Percentiles rank a stretch among this genome's conserved stretches.
These are phyloP conservation scores for Candolleomyces eurysporus DNA, from an alignment of 768 basidiomycete genomes.

Conservation along the genomic window DNA sequence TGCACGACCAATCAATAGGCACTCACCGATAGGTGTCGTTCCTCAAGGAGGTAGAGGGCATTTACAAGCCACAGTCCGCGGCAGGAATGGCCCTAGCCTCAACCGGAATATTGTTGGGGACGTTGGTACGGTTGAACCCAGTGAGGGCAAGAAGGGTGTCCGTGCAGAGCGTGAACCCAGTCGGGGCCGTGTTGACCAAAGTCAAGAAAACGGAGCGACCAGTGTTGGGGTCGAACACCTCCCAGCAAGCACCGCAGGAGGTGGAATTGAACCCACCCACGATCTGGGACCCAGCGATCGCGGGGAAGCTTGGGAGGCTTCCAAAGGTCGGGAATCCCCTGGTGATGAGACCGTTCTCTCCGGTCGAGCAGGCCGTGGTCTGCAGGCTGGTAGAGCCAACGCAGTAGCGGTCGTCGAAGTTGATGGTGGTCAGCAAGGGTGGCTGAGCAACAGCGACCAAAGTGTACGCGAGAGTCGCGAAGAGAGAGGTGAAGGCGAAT, in stretches of 20 bases:
- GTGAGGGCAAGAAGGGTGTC: background rate
- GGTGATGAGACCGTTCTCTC: constrained; percentile 1
- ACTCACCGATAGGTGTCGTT: no score
- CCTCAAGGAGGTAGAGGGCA: no score
- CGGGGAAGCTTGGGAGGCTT: constrained; percentile 7
- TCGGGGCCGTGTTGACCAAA: constrained; percentile 3
- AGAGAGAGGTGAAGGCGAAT: no score
- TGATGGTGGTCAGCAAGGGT: constrained; percentile 2
- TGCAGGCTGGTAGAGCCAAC: background rate
- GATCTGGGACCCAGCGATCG: constrained; percentile 3
- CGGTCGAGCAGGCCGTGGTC: constrained; percentile 9
- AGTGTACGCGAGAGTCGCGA: background rate
- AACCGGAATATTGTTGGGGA: background rate
- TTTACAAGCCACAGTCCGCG: background rate
- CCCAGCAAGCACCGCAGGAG: constrained; percentile 7
- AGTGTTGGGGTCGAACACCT: constrained; percentile 2
- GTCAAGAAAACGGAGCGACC: constrained; percentile 6
- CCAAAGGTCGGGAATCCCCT: constrained; percentile 10
- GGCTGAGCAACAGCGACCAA: constrained; percentile 3
- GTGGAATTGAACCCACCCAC: constrained; percentile 9
- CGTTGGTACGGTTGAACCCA: background rate
- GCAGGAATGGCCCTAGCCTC: background rate
- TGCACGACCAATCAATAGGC: no score
- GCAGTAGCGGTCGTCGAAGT: constrained; percentile 9
- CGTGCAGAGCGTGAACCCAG: background rate